A percentile compares a stretch with the other conserved stretches of the same genome.
These are phyloP conservation scores for Cornus controversa DNA, from an alignment of 148 eudicot species.

Conservation along the genomic window DNA sequence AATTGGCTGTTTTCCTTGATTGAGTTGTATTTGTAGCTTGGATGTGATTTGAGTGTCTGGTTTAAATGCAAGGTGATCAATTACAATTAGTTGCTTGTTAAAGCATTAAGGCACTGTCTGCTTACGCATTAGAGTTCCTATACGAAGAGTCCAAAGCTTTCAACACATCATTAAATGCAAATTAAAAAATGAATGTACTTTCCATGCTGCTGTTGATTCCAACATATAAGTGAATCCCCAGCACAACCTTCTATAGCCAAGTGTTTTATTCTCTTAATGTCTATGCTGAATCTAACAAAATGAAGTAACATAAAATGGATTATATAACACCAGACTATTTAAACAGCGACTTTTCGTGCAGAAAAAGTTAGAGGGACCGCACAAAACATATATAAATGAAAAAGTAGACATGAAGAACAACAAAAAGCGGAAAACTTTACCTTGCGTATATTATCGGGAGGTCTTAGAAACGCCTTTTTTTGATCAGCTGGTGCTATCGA, in stretches of 20 bases:
- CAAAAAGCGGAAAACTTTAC: constrained; percentile 30
- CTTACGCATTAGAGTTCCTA: background rate
- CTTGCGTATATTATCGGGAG: constrained; percentile 81
- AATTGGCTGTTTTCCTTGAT: constrained; percentile 8
- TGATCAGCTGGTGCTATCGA: constrained; percentile 88
- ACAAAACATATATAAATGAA: background rate
- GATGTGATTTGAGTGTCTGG: background rate
- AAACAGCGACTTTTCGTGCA: background rate
- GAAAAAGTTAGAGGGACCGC: background rate
- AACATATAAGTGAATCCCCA: background rate
- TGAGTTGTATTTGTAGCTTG: background rate
- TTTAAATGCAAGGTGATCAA: background rate
- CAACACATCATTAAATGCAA: background rate
- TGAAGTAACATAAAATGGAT: background rate
- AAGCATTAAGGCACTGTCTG: background rate
- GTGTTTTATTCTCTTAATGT: background rate
- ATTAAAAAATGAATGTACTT: background rate
- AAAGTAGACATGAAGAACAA: background rate
- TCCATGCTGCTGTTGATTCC: background rate
- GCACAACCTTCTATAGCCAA: background rate
- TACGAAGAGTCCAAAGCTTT: background rate
- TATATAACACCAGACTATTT: background rate
- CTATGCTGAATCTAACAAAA: background rate
- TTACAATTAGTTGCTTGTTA: background rate
- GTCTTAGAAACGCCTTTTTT: constrained; percentile 72